A percentile compares a stretch with the other conserved stretches of the same genome.
phyloP scores from a whole-genome alignment of 192 early-diverging fungal genomes.

The Martensiomyces pterosporus region DNA sequence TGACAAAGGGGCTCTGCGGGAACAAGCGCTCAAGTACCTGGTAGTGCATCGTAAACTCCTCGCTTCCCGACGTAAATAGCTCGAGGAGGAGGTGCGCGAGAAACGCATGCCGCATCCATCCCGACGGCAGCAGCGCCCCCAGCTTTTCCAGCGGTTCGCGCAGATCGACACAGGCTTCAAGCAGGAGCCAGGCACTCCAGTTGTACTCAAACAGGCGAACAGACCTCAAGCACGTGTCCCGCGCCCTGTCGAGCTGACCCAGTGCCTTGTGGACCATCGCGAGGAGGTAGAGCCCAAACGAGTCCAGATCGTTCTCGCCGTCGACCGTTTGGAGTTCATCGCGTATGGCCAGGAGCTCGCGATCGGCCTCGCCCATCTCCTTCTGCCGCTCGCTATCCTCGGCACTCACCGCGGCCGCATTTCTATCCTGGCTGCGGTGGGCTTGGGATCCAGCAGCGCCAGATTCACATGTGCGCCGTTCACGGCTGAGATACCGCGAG shows the following conservation, averaged over 20 bases:
- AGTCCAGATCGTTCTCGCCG: constrained; percentile 15
- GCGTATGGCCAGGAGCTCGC: constrained; percentile 26
- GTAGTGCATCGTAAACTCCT: constrained; percentile 26
- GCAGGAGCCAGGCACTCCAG: constrained; percentile 89
- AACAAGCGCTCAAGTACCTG: constrained; percentile 53
- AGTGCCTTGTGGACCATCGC: constrained; percentile 20
- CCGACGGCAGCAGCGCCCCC: constrained; percentile 13
- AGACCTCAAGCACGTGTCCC: constrained; percentile 58
- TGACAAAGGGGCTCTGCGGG: constrained; percentile 61
- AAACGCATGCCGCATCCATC: constrained; percentile 52
- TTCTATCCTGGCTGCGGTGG: neutral
- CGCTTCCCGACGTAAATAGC: constrained; percentile 29
- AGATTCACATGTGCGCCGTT: constrained; percentile 14
- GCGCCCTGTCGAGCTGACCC: constrained; percentile 45
- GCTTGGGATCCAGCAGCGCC: neutral
- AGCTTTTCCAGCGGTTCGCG: constrained; percentile 25
- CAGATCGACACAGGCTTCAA: constrained; percentile 54
- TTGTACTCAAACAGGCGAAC: constrained; percentile 73
- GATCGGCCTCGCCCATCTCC: constrained; percentile 1
- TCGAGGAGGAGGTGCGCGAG: constrained; percentile 58
- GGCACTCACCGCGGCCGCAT: constrained; percentile 3
- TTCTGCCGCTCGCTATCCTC: constrained; percentile 10
- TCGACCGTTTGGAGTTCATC: constrained; percentile 27
- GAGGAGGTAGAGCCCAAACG: constrained; percentile 39
- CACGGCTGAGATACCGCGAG: constrained; percentile 64